These are phyloP conservation scores for Trichophyton schoenleinii DNA, from an alignment of 2,329 filamentous ascomycete genomes.

Conservation along the genomic window DNA sequence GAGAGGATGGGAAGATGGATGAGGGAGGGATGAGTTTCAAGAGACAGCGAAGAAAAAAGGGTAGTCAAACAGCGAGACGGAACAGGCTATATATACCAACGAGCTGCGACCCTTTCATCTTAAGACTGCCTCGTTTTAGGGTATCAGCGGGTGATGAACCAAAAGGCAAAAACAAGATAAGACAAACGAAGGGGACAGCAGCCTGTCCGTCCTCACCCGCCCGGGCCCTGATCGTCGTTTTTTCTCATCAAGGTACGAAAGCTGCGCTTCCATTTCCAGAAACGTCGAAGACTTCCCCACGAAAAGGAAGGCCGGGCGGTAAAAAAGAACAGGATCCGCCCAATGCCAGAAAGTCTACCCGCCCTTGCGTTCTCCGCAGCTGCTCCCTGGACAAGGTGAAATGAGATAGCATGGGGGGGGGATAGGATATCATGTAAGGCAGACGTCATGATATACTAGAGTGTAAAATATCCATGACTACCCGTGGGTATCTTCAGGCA, in stretches of 20 bases:
- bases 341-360: no score
- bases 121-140: neutral
- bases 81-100: neutral
- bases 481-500: no score
- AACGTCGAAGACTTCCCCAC: neutral
- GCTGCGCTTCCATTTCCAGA: neutral
- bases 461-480: no score
- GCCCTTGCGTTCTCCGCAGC: no score
- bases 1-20: neutral
- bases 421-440: no score
- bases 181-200: neutral
- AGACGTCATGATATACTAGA: no score
- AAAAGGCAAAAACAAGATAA: no score
- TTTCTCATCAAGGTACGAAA: neutral
- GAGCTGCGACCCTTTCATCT: neutral
- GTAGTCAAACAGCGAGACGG: neutral
- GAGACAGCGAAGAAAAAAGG: neutral
- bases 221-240: neutral
- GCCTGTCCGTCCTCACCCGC: neutral
- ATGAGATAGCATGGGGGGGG: no score
- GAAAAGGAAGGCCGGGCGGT: neutral
- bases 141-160: constrained; percentile 1
- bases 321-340: no score
- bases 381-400: no score
- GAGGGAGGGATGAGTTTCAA: neutral